Evolutionary conservation across 139 green algal genomes (phyloP).

Genomic region (Chlamydomonas asymmetrica): DNA sequence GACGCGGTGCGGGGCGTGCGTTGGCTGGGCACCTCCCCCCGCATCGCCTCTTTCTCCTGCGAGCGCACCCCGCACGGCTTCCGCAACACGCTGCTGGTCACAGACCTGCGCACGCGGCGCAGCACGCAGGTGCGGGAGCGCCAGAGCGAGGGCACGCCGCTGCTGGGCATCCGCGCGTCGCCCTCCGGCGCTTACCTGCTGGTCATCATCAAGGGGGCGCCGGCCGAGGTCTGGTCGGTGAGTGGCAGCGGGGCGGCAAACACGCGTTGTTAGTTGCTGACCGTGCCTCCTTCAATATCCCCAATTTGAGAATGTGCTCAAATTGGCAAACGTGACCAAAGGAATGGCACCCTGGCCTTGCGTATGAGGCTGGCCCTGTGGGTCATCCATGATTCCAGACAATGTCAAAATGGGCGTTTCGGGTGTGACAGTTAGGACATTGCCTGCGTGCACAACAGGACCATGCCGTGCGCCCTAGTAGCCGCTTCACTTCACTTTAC

Average conservation of each 20-base stretch:
- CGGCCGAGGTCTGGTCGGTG: slow-evolving; percentile 80
- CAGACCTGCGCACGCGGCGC: slow-evolving; percentile 52
- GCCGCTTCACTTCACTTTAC: no score
- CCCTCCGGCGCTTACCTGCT: slow-evolving; percentile 72
- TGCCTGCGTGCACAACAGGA: no score
- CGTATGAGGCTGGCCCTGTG: no score
- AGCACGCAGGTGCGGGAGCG: slow-evolving; percentile 31
- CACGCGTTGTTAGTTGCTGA: no score
- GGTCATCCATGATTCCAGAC: no score
- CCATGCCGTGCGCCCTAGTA: no score
- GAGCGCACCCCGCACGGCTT: slow-evolving; percentile 42
- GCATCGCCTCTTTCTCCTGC: slow-evolving; percentile 64
- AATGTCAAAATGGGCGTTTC: no score
- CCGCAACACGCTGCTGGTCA: slow-evolving; percentile 66
- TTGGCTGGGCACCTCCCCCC: slow-evolving; percentile 71
- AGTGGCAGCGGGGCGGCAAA: not conserved
- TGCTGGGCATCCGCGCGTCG: slow-evolving; percentile 68
- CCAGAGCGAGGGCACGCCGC: slow-evolving; percentile 41
- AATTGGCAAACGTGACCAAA: no score
- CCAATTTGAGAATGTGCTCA: no score
- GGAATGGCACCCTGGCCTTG: no score
- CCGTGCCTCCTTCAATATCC: no score
- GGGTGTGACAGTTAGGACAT: no score
- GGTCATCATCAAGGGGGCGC: slow-evolving; percentile 62
- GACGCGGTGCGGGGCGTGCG: slow-evolving; percentile 48